Evolutionary conservation across 2,329 filamentous ascomycete species (phyloP).

Genomic region (Fusarium camptoceras): DNA sequence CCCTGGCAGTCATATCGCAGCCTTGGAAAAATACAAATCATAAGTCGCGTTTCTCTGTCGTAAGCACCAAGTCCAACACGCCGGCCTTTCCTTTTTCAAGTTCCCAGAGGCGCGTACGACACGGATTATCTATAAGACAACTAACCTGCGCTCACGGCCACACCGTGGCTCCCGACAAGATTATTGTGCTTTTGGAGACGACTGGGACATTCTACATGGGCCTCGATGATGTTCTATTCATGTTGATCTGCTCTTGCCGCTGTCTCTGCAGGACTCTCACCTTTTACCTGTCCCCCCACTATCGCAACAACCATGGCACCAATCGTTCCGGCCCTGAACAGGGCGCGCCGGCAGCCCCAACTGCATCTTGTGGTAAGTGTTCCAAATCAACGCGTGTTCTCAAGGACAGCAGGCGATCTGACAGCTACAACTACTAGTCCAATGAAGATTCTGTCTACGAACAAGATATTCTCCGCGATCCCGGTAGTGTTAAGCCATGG

Average conservation of each 20-base stretch:
- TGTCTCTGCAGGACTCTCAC: conserved; percentile 9
- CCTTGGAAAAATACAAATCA: conserved; percentile 40
- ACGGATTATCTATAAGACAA: background rate
- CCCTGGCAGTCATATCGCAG: conserved; percentile 16
- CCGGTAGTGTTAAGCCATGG: conserved; percentile 91
- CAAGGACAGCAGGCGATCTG: conserved; percentile 37
- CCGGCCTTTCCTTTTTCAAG: background rate
- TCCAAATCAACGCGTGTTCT: background rate
- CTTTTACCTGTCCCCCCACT: conserved; percentile 1
- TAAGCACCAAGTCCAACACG: background rate
- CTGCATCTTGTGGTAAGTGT: conserved; percentile 62
- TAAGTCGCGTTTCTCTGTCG: conserved; percentile 29
- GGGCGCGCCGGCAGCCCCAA: conserved; percentile 58
- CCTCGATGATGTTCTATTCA: conserved; percentile 42
- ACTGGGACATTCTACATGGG: conserved; percentile 15
- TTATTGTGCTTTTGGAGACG: background rate
- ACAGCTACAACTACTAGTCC: conserved; percentile 60
- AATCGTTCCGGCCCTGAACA: conserved; percentile 45
- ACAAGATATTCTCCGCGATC: conserved; percentile 90
- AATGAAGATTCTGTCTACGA: conserved; percentile 96
- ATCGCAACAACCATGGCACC: conserved; percentile 38
- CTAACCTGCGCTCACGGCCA: conserved; percentile 6
- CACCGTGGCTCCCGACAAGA: background rate
- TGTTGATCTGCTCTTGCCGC: conserved; percentile 22
- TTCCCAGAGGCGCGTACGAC: conserved; percentile 1